Percentiles rank a stretch among this genome's conserved stretches.
Evolutionary conservation across 1,139 yeast species (phyloP).

Genomic region (Saccharomycopsis hybrid): DNA sequence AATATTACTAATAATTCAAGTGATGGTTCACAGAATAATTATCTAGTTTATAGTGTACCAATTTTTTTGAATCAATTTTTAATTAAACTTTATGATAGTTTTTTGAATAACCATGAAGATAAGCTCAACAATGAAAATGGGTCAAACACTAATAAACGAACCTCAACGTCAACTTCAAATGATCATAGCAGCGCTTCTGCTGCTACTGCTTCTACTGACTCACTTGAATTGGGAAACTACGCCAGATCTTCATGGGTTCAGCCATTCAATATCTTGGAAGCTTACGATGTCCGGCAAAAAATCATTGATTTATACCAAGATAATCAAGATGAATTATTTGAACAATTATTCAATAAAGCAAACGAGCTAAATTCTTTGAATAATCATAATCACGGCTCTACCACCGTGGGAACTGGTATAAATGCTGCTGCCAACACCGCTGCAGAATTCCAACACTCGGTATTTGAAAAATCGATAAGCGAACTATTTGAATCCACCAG

Average conservation of each 20-base stretch:
- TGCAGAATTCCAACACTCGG: too few relatives aligned
- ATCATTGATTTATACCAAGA: slow-evolving; percentile 10
- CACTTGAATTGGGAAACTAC: slow-evolving; percentile 15
- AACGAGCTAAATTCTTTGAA: slow-evolving; percentile 11
- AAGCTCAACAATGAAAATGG: slow-evolving; percentile 9
- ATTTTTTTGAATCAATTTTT: slow-evolving; percentile 15
- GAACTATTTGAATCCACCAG: slow-evolving; percentile 1
- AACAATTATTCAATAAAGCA: slow-evolving; percentile 1
- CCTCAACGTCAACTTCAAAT: too few relatives aligned
- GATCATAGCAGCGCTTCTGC: too few relatives aligned
- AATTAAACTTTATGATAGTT: slow-evolving; percentile 4
- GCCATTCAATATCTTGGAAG: slow-evolving; percentile 17
- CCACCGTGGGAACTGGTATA: too few relatives aligned
- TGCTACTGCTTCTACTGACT: background rate
- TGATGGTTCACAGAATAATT: too few relatives aligned
- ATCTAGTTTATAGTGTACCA: slow-evolving; percentile 18
- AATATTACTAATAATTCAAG: background rate
- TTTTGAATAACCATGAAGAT: slow-evolving; percentile 13
- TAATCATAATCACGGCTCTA: too few relatives aligned
- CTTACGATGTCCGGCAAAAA: slow-evolving; percentile 15
- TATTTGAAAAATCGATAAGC: background rate
- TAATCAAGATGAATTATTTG: slow-evolving; percentile 2
- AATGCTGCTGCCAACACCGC: too few relatives aligned
- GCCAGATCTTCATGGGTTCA: slow-evolving; percentile 19
- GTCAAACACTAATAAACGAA: background rate